Base-by-base conservation (phyloP, 2,329 filamentous ascomycete species). In the Aspergillus cejpii region DNA sequence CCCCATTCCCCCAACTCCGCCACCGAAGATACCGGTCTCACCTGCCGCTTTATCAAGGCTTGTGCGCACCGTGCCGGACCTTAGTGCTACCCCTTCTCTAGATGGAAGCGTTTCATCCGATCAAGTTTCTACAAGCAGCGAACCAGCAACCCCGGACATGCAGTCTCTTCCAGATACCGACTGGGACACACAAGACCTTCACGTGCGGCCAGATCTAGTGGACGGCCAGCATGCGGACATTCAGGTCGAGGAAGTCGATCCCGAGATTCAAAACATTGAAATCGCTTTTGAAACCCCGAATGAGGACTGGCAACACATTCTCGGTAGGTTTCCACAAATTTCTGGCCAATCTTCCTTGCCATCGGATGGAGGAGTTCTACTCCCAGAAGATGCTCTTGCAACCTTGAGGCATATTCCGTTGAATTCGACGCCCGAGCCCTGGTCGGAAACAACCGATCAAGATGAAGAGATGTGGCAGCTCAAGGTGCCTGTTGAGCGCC, bases 21-120 rank as follows among this genome's bases (percentile, higher is more conserved):
- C 65, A 26, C 68, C 64, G 37, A 71, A 75, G 60, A 79, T 92
- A 17, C 78, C 83, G 44, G 84, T 94, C 68, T 90, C 86, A 3
- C 85, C 86, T 3, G 81, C 80, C 14, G 80, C 84, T 45, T 74
- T 91, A 54, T 81, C 81, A 8, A 83, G 86, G 59, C 80, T 95
- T 63, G 77, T 79, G 21, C 76, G 82, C 17, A 77, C 80, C 38
- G 75, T 91, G 3, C 88, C 88, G 1, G 83, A 80, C 27, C 78
- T 81, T 23, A 90, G 87, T 44, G 84, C 87, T 5, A 84, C 90
- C 3, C 91, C 91, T 3, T 96, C 91, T 3, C 74, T 95, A 3
- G 90, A 95, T 68, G 90, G 89, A 17, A 95, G 88, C 67, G 71
- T 92, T 58, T 85, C 82, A 6, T 94, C 90, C 2, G 90, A 96